Percentiles rank a stretch among this genome's conserved stretches.
Conservation (phyloP, 2,329 filamentous ascomycete species). For the Periconia digitata region DNA sequence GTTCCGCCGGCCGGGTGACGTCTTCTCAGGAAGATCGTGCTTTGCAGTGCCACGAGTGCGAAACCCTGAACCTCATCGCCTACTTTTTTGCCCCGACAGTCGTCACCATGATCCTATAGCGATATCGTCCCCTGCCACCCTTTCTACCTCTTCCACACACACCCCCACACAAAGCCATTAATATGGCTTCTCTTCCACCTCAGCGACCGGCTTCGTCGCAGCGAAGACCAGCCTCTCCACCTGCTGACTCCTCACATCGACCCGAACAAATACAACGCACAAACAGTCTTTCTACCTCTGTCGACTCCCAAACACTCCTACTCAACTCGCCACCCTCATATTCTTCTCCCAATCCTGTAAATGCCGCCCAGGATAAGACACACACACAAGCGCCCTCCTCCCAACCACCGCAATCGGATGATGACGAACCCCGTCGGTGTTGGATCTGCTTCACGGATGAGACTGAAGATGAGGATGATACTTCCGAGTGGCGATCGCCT, state of each 20-base stretch:
- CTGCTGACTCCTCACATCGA: constrained; percentile 18
- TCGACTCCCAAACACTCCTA: constrained; percentile 51
- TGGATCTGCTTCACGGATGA: constrained; percentile 72
- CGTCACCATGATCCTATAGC: background rate
- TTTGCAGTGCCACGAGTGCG: no score
- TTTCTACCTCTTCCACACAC: background rate
- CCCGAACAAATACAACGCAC: constrained; percentile 28
- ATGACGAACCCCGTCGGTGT: constrained; percentile 55
- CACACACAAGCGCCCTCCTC: constrained; percentile 8
- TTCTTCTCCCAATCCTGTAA: constrained; percentile 11
- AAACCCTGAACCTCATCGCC: background rate
- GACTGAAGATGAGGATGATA: constrained; percentile 63
- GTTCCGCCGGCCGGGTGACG: background rate
- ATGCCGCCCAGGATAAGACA: constrained; percentile 17
- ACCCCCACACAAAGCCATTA: background rate
- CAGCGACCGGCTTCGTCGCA: constrained; percentile 39
- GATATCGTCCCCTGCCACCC: background rate
- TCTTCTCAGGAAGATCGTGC: no score
- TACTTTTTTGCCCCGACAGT: background rate
- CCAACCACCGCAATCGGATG: constrained; percentile 24
- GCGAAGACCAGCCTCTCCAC: constrained; percentile 29
- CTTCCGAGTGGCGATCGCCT: constrained; percentile 77
- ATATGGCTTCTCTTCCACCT: constrained; percentile 48
- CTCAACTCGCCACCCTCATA: constrained; percentile 38
- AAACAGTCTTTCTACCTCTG: constrained; percentile 44